Evolutionary conservation across 805 yeast species (phyloP), one percentile per base, ranked within the genome.

Genomic region (Sugiyamaella smithiae): DNA sequence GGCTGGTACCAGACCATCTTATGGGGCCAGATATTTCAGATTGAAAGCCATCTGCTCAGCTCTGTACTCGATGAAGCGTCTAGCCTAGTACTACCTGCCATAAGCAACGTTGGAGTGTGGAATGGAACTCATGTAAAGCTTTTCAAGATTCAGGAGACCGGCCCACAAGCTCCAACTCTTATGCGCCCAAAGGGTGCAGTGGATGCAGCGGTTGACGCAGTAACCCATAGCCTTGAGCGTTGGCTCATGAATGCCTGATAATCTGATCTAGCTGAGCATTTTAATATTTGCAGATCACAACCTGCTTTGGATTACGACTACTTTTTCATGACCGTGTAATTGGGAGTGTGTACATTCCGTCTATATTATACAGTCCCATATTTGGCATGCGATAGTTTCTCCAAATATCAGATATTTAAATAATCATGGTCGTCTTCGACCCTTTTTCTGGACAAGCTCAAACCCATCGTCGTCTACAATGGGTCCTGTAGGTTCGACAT

Each of bases 381-480:
- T 29, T 29, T 29, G 33, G 33, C 14, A 29, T 29, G 33, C 33
- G 12, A 29, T 29, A n/a, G n/a, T n/a, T n/a, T n/a, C n/a, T n/a
- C 14, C 14, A 29, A 29, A 29, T 29, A 29, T 29, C 14, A 29
- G 33, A 3, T 29, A 29, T 16, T 29, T 14, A 7, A 26, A 37
- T 16, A 11, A 31, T 16, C 23, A 29, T 35, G 40, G 26, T 48
- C 47, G 36, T 32, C 57, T 40, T 16, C 44, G 46, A 19, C 49
- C 45, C 45, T 80, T 82, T 61, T 78, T 82, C 59, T 82, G 88
- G 2, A 91, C 97, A 58, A 88, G 67, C 58, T 89, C 93, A 62
- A 91, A 91, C 1, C 98, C 99, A 63, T 91, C 98, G 28, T 91
- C 98, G 63, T 91, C 98, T 6, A 91, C 75, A 7, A 85, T 63